A percentile compares a stretch with the other conserved stretches of the same genome.
phyloP scores from a whole-genome alignment of 2,329 filamentous ascomycete genomes.

The Cryoendolithus antarcticus region DNA sequence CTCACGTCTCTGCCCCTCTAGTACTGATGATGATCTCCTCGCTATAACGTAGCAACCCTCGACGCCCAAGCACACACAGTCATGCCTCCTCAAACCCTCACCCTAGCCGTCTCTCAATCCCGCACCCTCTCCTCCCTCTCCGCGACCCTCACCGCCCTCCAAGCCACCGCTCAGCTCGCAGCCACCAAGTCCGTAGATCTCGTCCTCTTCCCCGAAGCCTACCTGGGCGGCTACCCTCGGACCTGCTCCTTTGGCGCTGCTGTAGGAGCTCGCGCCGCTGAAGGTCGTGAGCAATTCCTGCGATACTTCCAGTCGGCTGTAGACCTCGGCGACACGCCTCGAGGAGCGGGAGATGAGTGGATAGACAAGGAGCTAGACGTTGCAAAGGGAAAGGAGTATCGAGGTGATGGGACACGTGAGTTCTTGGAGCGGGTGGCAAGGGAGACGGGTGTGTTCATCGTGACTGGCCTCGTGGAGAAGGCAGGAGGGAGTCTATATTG shows the following conservation, averaged over 20 bases:
- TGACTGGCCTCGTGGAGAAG: slow-evolving; percentile 68
- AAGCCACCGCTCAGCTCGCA: slow-evolving; percentile 51
- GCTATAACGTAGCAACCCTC: too few species aligned
- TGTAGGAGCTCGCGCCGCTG: slow-evolving; percentile 54
- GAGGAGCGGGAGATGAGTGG: slow-evolving; percentile 64
- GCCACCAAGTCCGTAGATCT: slow-evolving; percentile 50
- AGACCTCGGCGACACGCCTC: slow-evolving; percentile 68
- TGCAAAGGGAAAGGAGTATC: slow-evolving; percentile 33
- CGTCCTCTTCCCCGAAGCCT: slow-evolving; percentile 83
- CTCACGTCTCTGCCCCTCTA: too few species aligned
- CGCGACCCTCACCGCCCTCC: slow-evolving; percentile 55
- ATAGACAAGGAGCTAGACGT: slow-evolving; percentile 47
- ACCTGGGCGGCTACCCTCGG: slow-evolving; percentile 81
- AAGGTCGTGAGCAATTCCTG: slow-evolving; percentile 71
- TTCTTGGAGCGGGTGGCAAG: slow-evolving; percentile 62
- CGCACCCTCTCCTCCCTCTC: slow-evolving; percentile 35
- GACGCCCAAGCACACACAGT: too few species aligned
- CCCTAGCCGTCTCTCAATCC: slow-evolving; percentile 36
- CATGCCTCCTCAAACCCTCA: slow-evolving; percentile 25
- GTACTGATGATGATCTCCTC: too few species aligned
- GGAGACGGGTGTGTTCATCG: slow-evolving; percentile 70
- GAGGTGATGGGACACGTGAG: slow-evolving; percentile 69
- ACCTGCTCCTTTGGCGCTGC: slow-evolving; percentile 64
- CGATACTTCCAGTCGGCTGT: slow-evolving; percentile 67
- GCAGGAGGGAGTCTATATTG: slow-evolving; percentile 78